phyloP scores from a whole-genome alignment of 441 rosid genomes.

The Gossypium schwendimanii region DNA sequence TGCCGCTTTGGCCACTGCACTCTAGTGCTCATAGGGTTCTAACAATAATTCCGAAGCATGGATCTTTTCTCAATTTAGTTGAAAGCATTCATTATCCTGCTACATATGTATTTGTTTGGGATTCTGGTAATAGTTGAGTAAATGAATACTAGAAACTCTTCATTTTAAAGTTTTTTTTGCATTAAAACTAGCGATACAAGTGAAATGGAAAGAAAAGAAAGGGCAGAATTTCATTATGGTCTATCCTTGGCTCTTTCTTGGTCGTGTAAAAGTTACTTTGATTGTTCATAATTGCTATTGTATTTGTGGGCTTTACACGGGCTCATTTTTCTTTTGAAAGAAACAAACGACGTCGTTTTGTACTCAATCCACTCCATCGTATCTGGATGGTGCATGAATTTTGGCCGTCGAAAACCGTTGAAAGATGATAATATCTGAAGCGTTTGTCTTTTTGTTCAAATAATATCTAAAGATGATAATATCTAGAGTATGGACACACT shows the following conservation, averaged over 20 bases:
- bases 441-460: background rate
- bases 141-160: background rate
- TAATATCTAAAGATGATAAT: background rate
- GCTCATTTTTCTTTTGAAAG: background rate
- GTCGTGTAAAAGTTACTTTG: background rate
- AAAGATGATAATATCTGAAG: slow-evolving; percentile 5
- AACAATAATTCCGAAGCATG: background rate
- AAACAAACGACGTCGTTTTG: background rate
- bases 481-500: background rate
- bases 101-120: background rate
- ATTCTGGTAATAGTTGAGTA: background rate
- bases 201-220: background rate
- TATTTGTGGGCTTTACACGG: background rate
- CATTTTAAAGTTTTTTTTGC: background rate
- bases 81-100: background rate
- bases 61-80: background rate
- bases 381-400: background rate
- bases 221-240: background rate
- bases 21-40: background rate
- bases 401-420: slow-evolving; percentile 7
- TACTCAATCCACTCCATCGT: background rate
- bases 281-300: no score
- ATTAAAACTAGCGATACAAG: background rate
- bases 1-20: background rate
- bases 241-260: background rate